Evolutionary conservation across 1,284 basidiomycete species (phyloP).

Genomic region (Hemileccinum hortonii): DNA sequence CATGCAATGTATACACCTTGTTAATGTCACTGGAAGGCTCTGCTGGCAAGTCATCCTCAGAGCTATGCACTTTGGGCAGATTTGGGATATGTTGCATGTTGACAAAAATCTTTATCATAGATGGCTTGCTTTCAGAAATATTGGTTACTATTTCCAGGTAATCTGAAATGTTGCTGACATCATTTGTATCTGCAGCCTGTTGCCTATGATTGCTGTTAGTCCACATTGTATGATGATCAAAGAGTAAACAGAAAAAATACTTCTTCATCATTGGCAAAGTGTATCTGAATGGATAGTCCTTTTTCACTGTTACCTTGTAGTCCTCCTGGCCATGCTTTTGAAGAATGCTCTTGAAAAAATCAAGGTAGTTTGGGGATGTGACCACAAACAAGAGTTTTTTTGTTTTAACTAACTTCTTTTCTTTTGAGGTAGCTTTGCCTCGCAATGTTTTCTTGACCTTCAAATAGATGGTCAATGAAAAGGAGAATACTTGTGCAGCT

Average conservation of each 20-base stretch:
- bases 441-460: too few relatives aligned
- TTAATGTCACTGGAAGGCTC: not conserved
- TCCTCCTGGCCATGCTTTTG: not conserved
- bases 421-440: too few relatives aligned
- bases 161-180: conserved; percentile 14
- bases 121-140: conserved; percentile 2
- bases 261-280: not conserved
- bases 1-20: not conserved
- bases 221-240: not conserved
- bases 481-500: too few relatives aligned
- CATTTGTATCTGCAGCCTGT: not conserved
- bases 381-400: too few relatives aligned
- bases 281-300: not conserved
- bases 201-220: conserved; percentile 3
- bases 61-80: conserved; percentile 1
- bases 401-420: too few relatives aligned
- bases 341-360: not conserved
- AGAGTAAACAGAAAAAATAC: not conserved
- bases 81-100: conserved; percentile 22
- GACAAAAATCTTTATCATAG: conserved; percentile 9
- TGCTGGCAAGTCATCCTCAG: not conserved
- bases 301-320: not conserved
- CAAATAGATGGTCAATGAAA: too few relatives aligned
- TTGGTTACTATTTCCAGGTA: conserved; percentile 16
- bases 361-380: not conserved